Evolutionary conservation across 2,329 filamentous ascomycete genomes (phyloP).

Genomic region (Ilyonectria mors-panacis): DNA sequence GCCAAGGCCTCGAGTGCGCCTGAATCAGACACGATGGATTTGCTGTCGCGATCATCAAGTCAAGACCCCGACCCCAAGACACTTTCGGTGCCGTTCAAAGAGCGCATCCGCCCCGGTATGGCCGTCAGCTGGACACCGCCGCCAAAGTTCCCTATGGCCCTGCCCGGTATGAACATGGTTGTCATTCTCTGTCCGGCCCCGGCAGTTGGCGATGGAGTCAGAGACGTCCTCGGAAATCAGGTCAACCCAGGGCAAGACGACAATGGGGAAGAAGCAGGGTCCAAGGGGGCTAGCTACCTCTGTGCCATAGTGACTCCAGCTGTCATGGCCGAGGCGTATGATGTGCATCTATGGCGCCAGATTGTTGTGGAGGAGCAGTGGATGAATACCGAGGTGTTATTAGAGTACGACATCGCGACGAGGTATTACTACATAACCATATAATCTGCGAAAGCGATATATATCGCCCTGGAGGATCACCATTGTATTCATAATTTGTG

Average conservation of each 20-base stretch:
- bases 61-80: constrained; percentile 46
- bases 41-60: constrained; percentile 44
- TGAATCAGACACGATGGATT: background rate
- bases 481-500: background rate
- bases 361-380: constrained; percentile 49
- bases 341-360: constrained; percentile 58
- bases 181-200: constrained; percentile 43
- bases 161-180: constrained; percentile 46
- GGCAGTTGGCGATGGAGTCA: constrained; percentile 12
- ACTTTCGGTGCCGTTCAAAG: constrained; percentile 51
- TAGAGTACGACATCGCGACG: constrained; percentile 60
- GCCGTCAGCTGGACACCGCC: constrained; percentile 52
- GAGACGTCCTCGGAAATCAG: constrained; percentile 39
- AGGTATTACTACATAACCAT: constrained; percentile 56
- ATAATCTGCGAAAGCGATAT: background rate
- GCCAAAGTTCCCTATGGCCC: constrained; percentile 21
- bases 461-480: background rate
- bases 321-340: constrained; percentile 53
- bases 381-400: constrained; percentile 59
- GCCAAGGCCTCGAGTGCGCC: background rate
- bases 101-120: constrained; percentile 61
- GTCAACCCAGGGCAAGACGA: constrained; percentile 21
- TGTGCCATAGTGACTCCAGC: constrained; percentile 55
- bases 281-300: constrained; percentile 46
- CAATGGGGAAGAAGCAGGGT: constrained; percentile 13